phyloP scores from a whole-genome alignment of 441 rosid species.

The Biscutella laevigata region DNA sequence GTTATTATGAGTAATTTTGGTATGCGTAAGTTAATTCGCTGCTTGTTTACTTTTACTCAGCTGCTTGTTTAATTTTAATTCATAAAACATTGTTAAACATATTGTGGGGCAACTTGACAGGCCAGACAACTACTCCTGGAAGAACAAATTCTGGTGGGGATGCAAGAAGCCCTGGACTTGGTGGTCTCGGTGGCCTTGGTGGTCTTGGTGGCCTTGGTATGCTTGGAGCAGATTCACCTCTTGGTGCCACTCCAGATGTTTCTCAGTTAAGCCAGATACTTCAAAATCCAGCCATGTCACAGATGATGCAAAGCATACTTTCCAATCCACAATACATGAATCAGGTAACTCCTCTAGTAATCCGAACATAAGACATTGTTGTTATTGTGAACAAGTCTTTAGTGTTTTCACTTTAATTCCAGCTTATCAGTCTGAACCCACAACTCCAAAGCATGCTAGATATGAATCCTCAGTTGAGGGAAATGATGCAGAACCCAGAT shows the following conservation, averaged over 20 bases:
- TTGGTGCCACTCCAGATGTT: slow-evolving; percentile 41
- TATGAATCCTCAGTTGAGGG: slow-evolving; percentile 60
- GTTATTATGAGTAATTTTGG: not conserved
- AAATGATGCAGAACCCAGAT: slow-evolving; percentile 71
- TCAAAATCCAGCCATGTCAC: slow-evolving; percentile 62
- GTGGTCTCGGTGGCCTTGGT: slow-evolving; percentile 31
- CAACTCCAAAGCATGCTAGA: slow-evolving; percentile 53
- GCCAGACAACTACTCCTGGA: slow-evolving; percentile 34
- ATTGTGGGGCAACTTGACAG: slow-evolving; percentile 25
- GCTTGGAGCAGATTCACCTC: slow-evolving; percentile 38
- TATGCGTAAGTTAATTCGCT: not conserved
- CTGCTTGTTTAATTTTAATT: not conserved
- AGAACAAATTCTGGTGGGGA: slow-evolving; percentile 35
- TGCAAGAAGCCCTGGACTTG: slow-evolving; percentile 34
- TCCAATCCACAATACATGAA: slow-evolving; percentile 63
- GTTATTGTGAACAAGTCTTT: slow-evolving; percentile 3
- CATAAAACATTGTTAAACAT: not conserved
- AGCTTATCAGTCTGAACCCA: slow-evolving; percentile 55
- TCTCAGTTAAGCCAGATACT: slow-evolving; percentile 42
- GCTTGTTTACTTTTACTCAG: not conserved
- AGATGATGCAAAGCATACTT: slow-evolving; percentile 47
- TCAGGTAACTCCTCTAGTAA: slow-evolving; percentile 37
- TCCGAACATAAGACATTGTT: not conserved
- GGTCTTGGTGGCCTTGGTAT: slow-evolving; percentile 35
- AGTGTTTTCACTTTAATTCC: slow-evolving; percentile 12